Evolutionary conservation across 2,329 filamentous ascomycete species (phyloP).

Genomic region (Camptophora hylomeconis): DNA sequence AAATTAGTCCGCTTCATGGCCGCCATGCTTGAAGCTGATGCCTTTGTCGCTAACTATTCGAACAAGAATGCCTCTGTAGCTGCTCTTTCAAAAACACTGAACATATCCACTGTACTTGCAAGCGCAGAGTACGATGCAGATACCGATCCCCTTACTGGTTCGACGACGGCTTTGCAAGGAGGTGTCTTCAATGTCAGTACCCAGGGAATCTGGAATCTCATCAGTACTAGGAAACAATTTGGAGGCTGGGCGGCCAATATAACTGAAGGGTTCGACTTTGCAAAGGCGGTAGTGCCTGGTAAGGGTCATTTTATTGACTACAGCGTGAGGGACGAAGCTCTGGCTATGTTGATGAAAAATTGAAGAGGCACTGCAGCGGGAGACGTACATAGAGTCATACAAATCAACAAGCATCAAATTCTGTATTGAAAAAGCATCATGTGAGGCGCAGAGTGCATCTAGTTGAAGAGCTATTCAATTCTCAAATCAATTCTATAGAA

Average conservation of each 20-base stretch:
- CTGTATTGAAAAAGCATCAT: too few species aligned
- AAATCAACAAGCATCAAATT: too few species aligned
- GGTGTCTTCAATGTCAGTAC: conserved; percentile 19
- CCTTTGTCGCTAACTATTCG: conserved; percentile 13
- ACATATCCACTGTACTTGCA: conserved; percentile 14
- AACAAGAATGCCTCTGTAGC: conserved; percentile 14
- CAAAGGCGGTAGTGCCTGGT: conserved; percentile 18
- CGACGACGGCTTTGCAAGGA: conserved; percentile 15
- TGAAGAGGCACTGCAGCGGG: too few species aligned
- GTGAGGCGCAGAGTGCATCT: too few species aligned
- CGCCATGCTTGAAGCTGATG: conserved; percentile 20
- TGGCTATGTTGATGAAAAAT: too few species aligned
- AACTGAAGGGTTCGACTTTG: conserved; percentile 17
- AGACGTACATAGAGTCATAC: too few species aligned
- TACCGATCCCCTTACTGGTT: conserved; percentile 16
- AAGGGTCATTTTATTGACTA: conserved; percentile 21
- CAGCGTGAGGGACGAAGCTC: conserved; percentile 15
- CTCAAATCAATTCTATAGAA: too few species aligned
- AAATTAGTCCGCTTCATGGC: conserved; percentile 17
- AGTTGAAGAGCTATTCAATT: too few species aligned
- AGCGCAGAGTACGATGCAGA: conserved; percentile 17
- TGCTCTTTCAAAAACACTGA: conserved; percentile 18
- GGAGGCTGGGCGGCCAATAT: conserved; percentile 19
- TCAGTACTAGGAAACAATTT: conserved; percentile 18
- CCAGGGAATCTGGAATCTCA: conserved; percentile 19